A percentile compares a stretch with the other conserved stretches of the same genome.
These are phyloP conservation scores for Nothophoma quercina DNA, from an alignment of 2,329 filamentous ascomycete genomes.

Conservation along the genomic window DNA sequence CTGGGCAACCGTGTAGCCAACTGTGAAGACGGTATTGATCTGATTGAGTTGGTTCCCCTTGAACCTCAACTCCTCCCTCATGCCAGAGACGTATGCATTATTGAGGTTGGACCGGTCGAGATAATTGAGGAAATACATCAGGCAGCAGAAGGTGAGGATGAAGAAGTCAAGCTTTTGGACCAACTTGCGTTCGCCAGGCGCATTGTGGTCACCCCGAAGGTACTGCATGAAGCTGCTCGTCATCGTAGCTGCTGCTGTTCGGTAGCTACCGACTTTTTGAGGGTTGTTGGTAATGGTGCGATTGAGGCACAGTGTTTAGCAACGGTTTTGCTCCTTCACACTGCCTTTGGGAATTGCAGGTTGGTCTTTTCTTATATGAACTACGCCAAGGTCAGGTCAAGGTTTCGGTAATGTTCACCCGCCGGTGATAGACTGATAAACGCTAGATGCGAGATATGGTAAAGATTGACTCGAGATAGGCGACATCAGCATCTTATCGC, in stretches of 20 bases:
- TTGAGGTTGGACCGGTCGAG: slow-evolving; percentile 52
- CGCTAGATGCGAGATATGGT: slow-evolving; percentile 21
- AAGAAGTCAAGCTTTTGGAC: slow-evolving; percentile 70
- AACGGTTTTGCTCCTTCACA: not conserved
- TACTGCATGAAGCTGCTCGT: slow-evolving; percentile 41
- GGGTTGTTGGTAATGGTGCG: too few species aligned
- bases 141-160: slow-evolving; percentile 69
- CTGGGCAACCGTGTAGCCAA: slow-evolving; percentile 63
- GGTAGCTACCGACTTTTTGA: too few species aligned
- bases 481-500: slow-evolving; percentile 19
- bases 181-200: slow-evolving; percentile 54
- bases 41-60: slow-evolving; percentile 53
- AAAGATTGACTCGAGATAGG: slow-evolving; percentile 23
- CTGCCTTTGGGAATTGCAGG: not conserved
- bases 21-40: slow-evolving; percentile 54
- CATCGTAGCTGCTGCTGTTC: slow-evolving; percentile 25
- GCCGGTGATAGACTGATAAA: slow-evolving; percentile 10
- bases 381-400: slow-evolving; percentile 10
- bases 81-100: slow-evolving; percentile 54
- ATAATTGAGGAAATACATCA: slow-evolving; percentile 50
- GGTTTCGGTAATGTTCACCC: slow-evolving; percentile 19
- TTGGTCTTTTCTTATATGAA: slow-evolving; percentile 13
- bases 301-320: too few species aligned
- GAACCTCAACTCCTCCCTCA: slow-evolving; percentile 52
- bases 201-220: slow-evolving; percentile 44